Base-by-base conservation (phyloP, 2,329 filamentous ascomycete species). In the Alternaria hordeiaustralica region DNA sequence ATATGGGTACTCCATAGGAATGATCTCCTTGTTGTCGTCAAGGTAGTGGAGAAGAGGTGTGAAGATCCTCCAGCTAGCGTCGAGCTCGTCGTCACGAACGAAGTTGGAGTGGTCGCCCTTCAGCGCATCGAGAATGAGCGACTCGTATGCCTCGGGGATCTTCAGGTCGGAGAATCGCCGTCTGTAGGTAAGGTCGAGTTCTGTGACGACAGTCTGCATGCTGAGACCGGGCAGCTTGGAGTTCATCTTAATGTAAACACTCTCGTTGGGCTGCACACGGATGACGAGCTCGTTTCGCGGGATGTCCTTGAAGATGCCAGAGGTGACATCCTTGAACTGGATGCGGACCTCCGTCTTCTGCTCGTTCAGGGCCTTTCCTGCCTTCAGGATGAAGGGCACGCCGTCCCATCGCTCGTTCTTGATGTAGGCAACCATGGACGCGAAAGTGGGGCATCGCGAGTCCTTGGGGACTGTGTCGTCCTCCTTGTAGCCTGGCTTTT, bases 211-310 rank as follows among this genome's bases (percentile, higher is more conserved):
- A 12, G 96, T 99, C 87, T 99, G 96, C 94, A 98, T 99, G 86
- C 94, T 98, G 76, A 99, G 87, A 75, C 96, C 96, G 20, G 96
- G 96, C 63, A 99, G 87, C 87, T 99, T 99, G 28, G 95, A 98
- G 90, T 99, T 99, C 96, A 99, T 99, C 90, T 99, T 99, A 83
- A 98, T 97, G 85, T 99, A 99, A 72, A 99, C 94, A 80, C 93
- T 97, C 87, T 99, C 96, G 85, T 99, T 99, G 75, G 96, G 96
- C 86, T 99, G 96, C 70, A 99, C 97, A 72, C 96, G 94, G 86
- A 99, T 97, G 76, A 99, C 96, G 71, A 99, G 91, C 85, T 99
- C 96, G 86, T 99, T 99, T 73, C 96, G 92, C 64, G 96, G 96
- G 78, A 99, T 99, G 81, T 99, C 95, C 88, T 98, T 98, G 87